These are phyloP conservation scores for Actinomortierella ambigua DNA, from an alignment of 371 early-diverging fungal species.

Conservation along the genomic window DNA sequence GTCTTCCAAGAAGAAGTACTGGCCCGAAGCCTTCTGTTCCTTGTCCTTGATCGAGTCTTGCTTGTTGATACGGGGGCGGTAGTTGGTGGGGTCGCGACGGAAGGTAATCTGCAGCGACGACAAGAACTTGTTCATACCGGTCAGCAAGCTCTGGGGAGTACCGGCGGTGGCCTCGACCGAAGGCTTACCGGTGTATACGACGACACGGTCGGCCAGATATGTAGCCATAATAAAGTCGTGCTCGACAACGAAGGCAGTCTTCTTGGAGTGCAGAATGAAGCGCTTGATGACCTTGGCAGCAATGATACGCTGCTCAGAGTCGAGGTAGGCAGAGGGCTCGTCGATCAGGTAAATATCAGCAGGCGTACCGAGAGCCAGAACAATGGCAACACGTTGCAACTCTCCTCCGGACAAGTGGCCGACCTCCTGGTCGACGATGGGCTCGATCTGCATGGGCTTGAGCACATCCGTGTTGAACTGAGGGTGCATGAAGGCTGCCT, in stretches of 20 bases:
- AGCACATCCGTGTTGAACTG: conserved; percentile 98
- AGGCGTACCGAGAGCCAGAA: conserved; percentile 92
- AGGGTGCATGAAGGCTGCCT: conserved; percentile 90
- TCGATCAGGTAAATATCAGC: conserved; percentile 99
- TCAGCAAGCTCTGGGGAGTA: conserved; percentile 88
- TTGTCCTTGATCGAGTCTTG: conserved; percentile 95
- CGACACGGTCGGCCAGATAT: conserved; percentile 99
- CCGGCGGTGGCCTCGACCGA: conserved; percentile 89
- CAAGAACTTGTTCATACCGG: conserved; percentile 99
- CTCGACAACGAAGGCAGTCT: conserved; percentile 99
- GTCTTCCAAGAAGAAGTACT: conserved; percentile 93
- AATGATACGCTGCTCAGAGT: conserved; percentile 99
- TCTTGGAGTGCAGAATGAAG: conserved; percentile 97
- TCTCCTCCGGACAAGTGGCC: conserved; percentile 98
- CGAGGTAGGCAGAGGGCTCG: conserved; percentile 99
- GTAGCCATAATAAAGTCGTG: conserved; percentile 99
- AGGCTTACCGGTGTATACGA: conserved; percentile 98
- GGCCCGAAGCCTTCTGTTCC: conserved; percentile 96
- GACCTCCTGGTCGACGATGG: conserved; percentile 94
- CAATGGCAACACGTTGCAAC: conserved; percentile 99
- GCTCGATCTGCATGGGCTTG: conserved; percentile 95
- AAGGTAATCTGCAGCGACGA: conserved; percentile 97
- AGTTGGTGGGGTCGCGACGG: conserved; percentile 99
- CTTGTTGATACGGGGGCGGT: conserved; percentile 99
- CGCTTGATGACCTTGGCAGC: conserved; percentile 99